A percentile compares a stretch with the other conserved stretches of the same genome.
These are phyloP conservation scores for Pythium grandisporangium DNA, from an alignment of 352 stramenopile species.

Conservation along the genomic window DNA sequence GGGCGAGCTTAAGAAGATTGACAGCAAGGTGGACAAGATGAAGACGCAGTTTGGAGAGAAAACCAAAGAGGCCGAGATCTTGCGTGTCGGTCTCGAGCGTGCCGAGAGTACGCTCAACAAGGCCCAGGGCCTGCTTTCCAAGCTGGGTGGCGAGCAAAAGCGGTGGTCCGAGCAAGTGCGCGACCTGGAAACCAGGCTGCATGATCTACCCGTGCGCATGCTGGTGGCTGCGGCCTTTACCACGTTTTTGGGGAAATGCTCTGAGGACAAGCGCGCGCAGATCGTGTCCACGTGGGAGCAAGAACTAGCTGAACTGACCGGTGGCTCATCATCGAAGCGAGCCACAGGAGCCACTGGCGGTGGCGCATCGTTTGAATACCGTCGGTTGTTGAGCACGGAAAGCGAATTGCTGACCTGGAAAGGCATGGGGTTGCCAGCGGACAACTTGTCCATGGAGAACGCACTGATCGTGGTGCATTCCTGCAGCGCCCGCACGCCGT, in stretches of 20 bases:
- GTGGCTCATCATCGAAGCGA: neutral
- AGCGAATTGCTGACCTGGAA: conserved; percentile 93
- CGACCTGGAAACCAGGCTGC: conserved; percentile 67
- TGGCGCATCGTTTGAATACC: conserved; percentile 65
- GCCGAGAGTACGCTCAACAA: conserved; percentile 90
- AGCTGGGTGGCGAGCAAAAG: conserved; percentile 88
- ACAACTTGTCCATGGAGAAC: conserved; percentile 94
- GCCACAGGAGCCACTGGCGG: neutral
- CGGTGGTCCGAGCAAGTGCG: conserved; percentile 89
- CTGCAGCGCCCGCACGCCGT: conserved; percentile 75
- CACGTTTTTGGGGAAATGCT: conserved; percentile 89
- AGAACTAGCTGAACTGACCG: conserved; percentile 38
- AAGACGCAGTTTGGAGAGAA: conserved; percentile 90
- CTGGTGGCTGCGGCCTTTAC: conserved; percentile 89
- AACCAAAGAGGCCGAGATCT: conserved; percentile 89
- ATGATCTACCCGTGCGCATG: conserved; percentile 85
- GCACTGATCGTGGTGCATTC: conserved; percentile 84
- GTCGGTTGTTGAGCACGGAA: conserved; percentile 86
- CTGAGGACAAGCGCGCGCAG: conserved; percentile 74
- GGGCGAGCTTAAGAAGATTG: conserved; percentile 87
- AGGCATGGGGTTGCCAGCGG: conserved; percentile 82
- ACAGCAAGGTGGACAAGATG: conserved; percentile 82
- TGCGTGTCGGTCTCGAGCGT: conserved; percentile 79
- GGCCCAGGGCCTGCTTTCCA: conserved; percentile 82
- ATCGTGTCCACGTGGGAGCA: conserved; percentile 80